Evolutionary conservation across 192 early-diverging fungal species (phyloP).

Genomic region (Rhizophagus sp.): DNA sequence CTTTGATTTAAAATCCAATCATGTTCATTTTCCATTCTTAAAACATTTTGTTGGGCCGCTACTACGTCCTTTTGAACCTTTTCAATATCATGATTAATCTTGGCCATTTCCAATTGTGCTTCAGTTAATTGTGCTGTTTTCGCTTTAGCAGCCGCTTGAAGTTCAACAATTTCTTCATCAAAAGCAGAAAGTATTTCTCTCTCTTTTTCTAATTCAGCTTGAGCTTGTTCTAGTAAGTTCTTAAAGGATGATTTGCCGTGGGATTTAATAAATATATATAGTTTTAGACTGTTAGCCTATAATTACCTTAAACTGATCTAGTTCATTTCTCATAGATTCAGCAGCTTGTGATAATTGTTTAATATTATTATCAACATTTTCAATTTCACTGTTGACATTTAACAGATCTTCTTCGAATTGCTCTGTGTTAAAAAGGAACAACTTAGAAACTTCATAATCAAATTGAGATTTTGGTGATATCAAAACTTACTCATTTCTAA

Average conservation of each 20-base stretch:
- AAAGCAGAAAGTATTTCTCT: conserved; percentile 66
- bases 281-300: no score
- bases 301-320: conserved; percentile 9
- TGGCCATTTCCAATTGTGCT: conserved; percentile 75
- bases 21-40: conserved; percentile 54
- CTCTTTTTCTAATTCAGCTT: conserved; percentile 61
- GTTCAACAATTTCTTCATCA: conserved; percentile 76
- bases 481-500: conserved; percentile 63
- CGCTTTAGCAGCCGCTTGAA: conserved; percentile 64
- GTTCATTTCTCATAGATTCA: conserved; percentile 40
- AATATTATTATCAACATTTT: conserved; percentile 49
- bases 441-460: neutral
- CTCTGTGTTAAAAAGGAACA: conserved; percentile 33
- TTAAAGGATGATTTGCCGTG: neutral
- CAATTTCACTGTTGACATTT: conserved; percentile 44
- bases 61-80: conserved; percentile 64
- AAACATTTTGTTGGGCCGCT: conserved; percentile 45
- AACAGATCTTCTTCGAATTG: conserved; percentile 56
- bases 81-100: conserved; percentile 77
- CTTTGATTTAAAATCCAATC: conserved; percentile 91
- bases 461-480: neutral
- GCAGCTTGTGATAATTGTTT: conserved; percentile 45
- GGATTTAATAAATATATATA: neutral
- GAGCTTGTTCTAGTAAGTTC: conserved; percentile 47
- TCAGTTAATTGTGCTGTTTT: conserved; percentile 72